Percentiles rank a stretch among this genome's conserved stretches.
phyloP scores from a whole-genome alignment of 805 yeast genomes.

The Starmerella bacillaris region DNA sequence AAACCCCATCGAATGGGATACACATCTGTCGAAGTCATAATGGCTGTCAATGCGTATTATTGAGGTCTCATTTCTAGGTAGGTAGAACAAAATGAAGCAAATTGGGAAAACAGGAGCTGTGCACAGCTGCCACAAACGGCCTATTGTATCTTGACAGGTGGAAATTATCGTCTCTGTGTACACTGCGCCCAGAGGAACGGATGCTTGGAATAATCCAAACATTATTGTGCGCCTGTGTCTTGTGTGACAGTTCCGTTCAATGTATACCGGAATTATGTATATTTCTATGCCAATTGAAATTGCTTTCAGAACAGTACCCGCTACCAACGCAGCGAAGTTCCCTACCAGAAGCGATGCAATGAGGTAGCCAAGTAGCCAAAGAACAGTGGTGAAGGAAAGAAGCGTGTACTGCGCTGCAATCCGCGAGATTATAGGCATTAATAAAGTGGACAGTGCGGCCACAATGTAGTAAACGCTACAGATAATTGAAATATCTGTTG shows the following conservation, averaged over 20 bases:
- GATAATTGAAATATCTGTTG: conserved; percentile 11
- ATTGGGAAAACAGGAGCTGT: conserved; percentile 13
- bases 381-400: not conserved
- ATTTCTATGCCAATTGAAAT: conserved; percentile 15
- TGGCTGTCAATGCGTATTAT: not conserved
- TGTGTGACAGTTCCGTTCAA: conserved; percentile 3
- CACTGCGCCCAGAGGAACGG: conserved; percentile 16
- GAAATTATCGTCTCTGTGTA: conserved; percentile 12
- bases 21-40: not conserved
- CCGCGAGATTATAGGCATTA: conserved; percentile 1
- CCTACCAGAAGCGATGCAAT: conserved; percentile 9
- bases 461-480: conserved; percentile 16
- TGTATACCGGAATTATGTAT: conserved; percentile 14
- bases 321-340: conserved; percentile 9
- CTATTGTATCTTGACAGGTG: not conserved
- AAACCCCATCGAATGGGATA: too few species aligned
- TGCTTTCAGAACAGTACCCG: conserved; percentile 14
- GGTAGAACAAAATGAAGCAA: conserved; percentile 3
- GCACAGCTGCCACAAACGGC: conserved; percentile 10
- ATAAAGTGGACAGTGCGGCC: conserved; percentile 12
- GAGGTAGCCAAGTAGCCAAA: conserved; percentile 16
- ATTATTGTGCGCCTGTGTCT: conserved; percentile 10
- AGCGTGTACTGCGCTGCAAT: not conserved
- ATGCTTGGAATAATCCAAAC: conserved; percentile 15
- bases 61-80: conserved; percentile 4